These are phyloP conservation scores for Thecaphora thlaspeos DNA, from an alignment of 1,284 basidiomycete genomes.

Conservation along the genomic window DNA sequence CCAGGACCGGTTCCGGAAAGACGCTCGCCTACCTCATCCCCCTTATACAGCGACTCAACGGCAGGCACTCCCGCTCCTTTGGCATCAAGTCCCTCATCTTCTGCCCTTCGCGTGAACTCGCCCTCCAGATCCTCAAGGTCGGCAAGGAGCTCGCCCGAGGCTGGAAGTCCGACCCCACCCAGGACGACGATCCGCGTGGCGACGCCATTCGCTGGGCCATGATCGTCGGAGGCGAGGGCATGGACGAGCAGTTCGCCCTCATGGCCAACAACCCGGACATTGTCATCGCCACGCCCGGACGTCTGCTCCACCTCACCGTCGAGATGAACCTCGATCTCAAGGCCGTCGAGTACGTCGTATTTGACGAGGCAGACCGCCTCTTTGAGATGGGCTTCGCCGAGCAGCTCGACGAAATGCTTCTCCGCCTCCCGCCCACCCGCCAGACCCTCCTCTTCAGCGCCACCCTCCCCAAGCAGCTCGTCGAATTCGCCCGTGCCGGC, in stretches of 20 bases:
- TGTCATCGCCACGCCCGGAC: constrained; percentile 81
- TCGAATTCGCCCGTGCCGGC: constrained; percentile 96
- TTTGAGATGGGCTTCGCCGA: constrained; percentile 98
- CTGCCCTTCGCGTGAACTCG: constrained; percentile 89
- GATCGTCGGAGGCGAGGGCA: constrained; percentile 88
- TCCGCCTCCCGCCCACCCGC: constrained; percentile 78
- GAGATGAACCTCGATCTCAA: constrained; percentile 95
- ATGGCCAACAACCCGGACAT: constrained; percentile 82
- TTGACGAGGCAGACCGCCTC: constrained; percentile 94
- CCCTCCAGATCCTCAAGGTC: constrained; percentile 87
- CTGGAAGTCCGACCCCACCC: constrained; percentile 59
- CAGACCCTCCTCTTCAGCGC: constrained; percentile 95
- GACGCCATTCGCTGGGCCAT: constrained; percentile 84
- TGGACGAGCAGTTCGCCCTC: constrained; percentile 96
- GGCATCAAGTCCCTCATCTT: constrained; percentile 86
- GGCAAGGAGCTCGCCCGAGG: constrained; percentile 88
- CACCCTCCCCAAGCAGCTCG: constrained; percentile 89
- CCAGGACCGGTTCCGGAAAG: constrained; percentile 95
- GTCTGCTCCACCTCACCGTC: constrained; percentile 88
- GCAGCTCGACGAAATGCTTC: constrained; percentile 84
- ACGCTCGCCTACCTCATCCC: constrained; percentile 95
- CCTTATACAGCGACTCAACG: constrained; percentile 80
- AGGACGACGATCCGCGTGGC: constrained; percentile 61
- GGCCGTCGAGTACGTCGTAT: constrained; percentile 85
- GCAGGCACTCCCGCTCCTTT: constrained; percentile 74